These are phyloP conservation scores for Hebeloma cylindrosporum DNA, from an alignment of 768 basidiomycete species.

Conservation along the genomic window DNA sequence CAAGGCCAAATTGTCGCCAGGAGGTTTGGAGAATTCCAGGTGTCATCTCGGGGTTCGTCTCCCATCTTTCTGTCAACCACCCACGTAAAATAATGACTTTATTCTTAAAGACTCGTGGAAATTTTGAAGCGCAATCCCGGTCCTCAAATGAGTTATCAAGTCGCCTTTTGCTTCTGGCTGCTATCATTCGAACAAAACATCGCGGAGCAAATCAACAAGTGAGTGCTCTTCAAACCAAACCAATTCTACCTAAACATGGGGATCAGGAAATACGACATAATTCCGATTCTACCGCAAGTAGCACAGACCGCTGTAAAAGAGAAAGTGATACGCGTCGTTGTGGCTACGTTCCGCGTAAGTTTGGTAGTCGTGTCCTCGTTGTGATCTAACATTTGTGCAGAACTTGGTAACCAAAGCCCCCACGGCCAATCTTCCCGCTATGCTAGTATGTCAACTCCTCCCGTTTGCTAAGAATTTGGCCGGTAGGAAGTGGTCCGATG, in stretches of 20 bases:
- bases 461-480: conserved; percentile 86
- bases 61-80: neutral
- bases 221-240: conserved; percentile 16
- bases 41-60: conserved; percentile 63
- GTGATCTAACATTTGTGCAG: conserved; percentile 35
- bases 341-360: conserved; percentile 84
- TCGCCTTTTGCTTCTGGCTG: conserved; percentile 91
- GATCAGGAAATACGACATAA: conserved; percentile 84
- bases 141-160: conserved; percentile 96
- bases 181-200: conserved; percentile 87
- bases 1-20: conserved; percentile 76
- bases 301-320: conserved; percentile 93
- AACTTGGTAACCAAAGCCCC: conserved; percentile 92
- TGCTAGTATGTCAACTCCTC: conserved; percentile 85
- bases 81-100: neutral
- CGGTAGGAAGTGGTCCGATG: conserved; percentile 89
- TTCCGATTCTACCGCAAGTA: conserved; percentile 79
- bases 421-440: conserved; percentile 82
- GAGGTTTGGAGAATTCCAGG: conserved; percentile 77
- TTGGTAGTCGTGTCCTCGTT: neutral
- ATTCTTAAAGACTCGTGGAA: conserved; percentile 64
- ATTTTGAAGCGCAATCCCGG: conserved; percentile 78
- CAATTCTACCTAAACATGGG: neutral
- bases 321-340: conserved; percentile 91
- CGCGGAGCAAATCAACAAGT: conserved; percentile 88